phyloP scores from a whole-genome alignment of 495 filamentous ascomycete genomes.

The Haplographium delicatum region DNA sequence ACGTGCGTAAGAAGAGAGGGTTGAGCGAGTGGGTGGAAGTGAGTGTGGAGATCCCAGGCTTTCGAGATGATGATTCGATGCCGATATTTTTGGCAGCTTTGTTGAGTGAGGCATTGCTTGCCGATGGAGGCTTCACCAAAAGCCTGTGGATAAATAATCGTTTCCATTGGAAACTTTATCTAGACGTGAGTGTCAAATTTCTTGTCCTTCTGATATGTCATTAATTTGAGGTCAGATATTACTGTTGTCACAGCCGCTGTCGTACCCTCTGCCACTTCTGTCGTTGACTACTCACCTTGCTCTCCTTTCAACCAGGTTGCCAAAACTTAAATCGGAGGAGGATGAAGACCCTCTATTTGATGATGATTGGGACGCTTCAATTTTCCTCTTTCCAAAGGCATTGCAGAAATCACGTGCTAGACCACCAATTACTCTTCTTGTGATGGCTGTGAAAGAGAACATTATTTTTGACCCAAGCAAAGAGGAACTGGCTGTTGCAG shows the following conservation, averaged over 20 bases:
- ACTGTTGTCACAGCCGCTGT: conserved; percentile 83
- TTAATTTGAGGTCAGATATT: conserved; percentile 57
- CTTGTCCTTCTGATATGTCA: background rate
- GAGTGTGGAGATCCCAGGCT: conserved; percentile 78
- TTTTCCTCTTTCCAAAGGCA: conserved; percentile 65
- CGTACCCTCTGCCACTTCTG: conserved; percentile 87
- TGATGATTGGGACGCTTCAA: conserved; percentile 89
- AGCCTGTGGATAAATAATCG: conserved; percentile 76
- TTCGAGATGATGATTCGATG: conserved; percentile 84
- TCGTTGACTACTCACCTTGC: conserved; percentile 92
- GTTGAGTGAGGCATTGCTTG: conserved; percentile 82
- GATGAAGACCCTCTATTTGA: conserved; percentile 98
- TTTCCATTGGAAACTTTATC: conserved; percentile 94
- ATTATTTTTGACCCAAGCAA: conserved; percentile 89
- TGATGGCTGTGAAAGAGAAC: conserved; percentile 78
- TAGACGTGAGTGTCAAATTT: conserved; percentile 64
- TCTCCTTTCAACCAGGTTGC: conserved; percentile 82
- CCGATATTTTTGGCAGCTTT: conserved; percentile 82
- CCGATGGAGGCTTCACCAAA: conserved; percentile 63
- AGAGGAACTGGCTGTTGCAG: conserved; percentile 89
- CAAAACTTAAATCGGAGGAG: conserved; percentile 71
- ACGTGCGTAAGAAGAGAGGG: conserved; percentile 30
- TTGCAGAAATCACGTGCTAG: conserved; percentile 27
- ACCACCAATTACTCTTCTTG: conserved; percentile 84
- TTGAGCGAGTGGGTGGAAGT: conserved; percentile 72